Evolutionary conservation across 2,329 filamentous ascomycete species (phyloP), one percentile per base, ranked within the genome.

Genomic region (Samsoniella hepiali): DNA sequence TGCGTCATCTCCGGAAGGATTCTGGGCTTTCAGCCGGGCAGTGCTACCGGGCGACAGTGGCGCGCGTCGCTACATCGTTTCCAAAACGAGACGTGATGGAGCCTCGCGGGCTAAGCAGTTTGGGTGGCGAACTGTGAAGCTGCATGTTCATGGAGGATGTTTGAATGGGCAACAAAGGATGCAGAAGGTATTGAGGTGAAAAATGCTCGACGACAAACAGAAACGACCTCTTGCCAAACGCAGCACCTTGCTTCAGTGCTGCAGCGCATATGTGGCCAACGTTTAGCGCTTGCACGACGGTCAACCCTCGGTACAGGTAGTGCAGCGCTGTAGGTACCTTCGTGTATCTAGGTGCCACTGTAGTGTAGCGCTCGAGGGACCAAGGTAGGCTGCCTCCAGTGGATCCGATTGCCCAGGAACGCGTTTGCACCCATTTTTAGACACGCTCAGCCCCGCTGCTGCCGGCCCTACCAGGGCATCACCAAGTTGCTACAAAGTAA

Each of bases 371-470:
- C 50, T 38, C 22, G 22, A 22, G 22, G 22, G 22, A 22, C 22
- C 22, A 22, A 22, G 22, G 29, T 13, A 56, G 54, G 8, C 38
- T 32, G 22, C 29, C 15, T 42, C 3, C 11, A 57, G 38, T 44
- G 40, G 54, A 44, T 11, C 27, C 29, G 45, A 17, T 3, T n/a
- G 54, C 29, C 29, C 29, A 44, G 49, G 31, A 38, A 56, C 42
- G 59, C 51, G 59, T 62, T 62, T 62, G 59, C 59, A 49, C 42
- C 59, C 59, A 56, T 47, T 40, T 40, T 62, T 62, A 62, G 59
- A 56, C 15, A 36, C 40, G 40, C 50, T 40, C n/a, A 47, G 59
- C 40, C 59, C 50, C 50, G 22, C 59, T 15, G 17, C 22, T 29
- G 31, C 9, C 7, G 31, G 50, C 40, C 32, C 13, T 55, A 13